Conservation (phyloP, 2,329 filamentous ascomycete species). For the Myriosclerotinia curreyana region DNA sequence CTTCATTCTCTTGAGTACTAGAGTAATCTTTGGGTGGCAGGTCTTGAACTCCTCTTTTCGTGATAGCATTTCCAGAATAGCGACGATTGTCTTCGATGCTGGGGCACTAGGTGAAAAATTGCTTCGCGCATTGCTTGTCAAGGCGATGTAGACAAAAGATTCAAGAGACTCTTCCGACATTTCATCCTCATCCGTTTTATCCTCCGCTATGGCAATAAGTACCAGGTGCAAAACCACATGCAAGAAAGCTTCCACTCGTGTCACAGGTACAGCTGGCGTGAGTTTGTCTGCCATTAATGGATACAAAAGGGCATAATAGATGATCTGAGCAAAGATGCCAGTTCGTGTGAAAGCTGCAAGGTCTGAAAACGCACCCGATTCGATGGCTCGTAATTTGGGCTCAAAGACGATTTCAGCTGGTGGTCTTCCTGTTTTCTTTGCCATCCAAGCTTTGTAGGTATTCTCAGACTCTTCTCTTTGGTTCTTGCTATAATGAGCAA, state of each 20-base stretch:
- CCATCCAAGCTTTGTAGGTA: conserved; percentile 82
- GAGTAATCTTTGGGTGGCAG: conserved; percentile 78
- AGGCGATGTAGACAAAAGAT: conserved; percentile 72
- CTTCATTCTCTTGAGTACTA: conserved; percentile 81
- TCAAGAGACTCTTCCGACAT: conserved; percentile 47
- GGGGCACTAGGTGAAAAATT: conserved; percentile 58
- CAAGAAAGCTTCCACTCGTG: conserved; percentile 84
- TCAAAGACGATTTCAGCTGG: conserved; percentile 86
- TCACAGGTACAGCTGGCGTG: conserved; percentile 73
- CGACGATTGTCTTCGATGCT: conserved; percentile 59
- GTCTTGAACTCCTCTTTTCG: conserved; percentile 72
- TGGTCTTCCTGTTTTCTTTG: conserved; percentile 79
- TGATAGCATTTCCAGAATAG: conserved; percentile 60
- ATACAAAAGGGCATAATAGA: conserved; percentile 86
- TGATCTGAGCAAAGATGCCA: conserved; percentile 81
- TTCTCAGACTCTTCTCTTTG: conserved; percentile 93
- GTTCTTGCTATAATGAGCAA: conserved; percentile 94
- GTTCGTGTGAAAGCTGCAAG: conserved; percentile 79
- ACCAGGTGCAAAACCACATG: conserved; percentile 88
- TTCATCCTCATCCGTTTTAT: conserved; percentile 58
- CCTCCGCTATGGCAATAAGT: conserved; percentile 82
- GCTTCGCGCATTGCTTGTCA: conserved; percentile 61
- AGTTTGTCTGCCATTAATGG: conserved; percentile 65
- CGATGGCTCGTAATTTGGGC: conserved; percentile 74
- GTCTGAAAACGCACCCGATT: conserved; percentile 71